Evolutionary conservation across 2,329 filamentous ascomycete species (phyloP).

Genomic region (Drechslera avenae): DNA sequence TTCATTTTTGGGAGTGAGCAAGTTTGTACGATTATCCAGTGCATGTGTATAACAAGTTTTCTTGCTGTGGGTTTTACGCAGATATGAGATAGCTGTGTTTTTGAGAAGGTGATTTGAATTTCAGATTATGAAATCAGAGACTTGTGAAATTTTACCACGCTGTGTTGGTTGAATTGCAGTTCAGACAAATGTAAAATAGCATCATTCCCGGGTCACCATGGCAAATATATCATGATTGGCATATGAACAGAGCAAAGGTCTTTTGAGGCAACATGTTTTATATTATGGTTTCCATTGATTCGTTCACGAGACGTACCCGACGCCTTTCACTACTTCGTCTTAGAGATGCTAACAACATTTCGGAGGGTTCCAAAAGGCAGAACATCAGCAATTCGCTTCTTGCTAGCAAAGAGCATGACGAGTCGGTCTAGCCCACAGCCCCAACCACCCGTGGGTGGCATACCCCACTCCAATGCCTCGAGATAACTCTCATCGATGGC

Average conservation of each 20-base stretch:
- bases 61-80: no score
- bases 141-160: no score
- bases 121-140: no score
- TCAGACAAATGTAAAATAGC: no score
- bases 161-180: no score
- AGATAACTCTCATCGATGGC: constrained; percentile 81
- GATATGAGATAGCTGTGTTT: no score
- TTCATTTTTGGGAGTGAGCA: constrained; percentile 13
- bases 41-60: no score
- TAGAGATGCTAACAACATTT: constrained; percentile 55
- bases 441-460: constrained; percentile 97
- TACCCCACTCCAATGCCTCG: constrained; percentile 79
- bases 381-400: constrained; percentile 80
- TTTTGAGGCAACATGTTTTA: not conserved
- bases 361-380: constrained; percentile 86
- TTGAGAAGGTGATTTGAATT: no score
- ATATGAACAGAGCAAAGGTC: not conserved
- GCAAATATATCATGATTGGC: no score
- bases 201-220: no score
- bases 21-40: not conserved
- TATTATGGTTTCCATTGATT: not conserved
- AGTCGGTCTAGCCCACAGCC: constrained; percentile 90
- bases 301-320: not conserved
- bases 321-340: constrained; percentile 21
- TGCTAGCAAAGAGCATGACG: constrained; percentile 86